A percentile compares a stretch with the other conserved stretches of the same genome.
Evolutionary conservation across 2,329 filamentous ascomycete genomes (phyloP).

Genomic region (Exophiala sideris): DNA sequence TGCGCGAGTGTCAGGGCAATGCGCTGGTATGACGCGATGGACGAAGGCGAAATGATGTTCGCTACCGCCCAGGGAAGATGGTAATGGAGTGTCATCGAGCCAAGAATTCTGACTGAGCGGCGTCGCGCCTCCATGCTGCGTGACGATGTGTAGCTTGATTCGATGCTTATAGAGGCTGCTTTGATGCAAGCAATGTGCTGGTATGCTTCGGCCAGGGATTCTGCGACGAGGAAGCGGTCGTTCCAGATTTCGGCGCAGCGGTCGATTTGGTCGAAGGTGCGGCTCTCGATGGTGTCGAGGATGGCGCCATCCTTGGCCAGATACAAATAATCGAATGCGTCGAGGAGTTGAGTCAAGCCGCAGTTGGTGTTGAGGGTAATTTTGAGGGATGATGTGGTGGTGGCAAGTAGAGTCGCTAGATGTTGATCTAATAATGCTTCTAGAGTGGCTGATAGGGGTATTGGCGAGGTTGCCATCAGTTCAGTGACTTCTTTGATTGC

Average conservation of each 20-base stretch:
- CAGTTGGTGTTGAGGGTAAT: conserved; percentile 64
- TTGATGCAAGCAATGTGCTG: conserved; percentile 53
- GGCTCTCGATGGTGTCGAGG: conserved; percentile 62
- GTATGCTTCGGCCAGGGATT: conserved; percentile 71
- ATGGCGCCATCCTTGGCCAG: conserved; percentile 71
- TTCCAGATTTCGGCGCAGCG: conserved; percentile 62
- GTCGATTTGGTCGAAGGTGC: conserved; percentile 74
- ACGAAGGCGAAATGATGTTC: conserved; percentile 69
- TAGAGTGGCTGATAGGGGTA: conserved; percentile 64
- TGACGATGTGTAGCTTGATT: conserved; percentile 42
- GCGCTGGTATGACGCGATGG: conserved; percentile 64
- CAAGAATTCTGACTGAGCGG: conserved; percentile 61
- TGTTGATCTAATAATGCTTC: conserved; percentile 67
- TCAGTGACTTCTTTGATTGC: conserved; percentile 9
- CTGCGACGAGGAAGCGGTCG: conserved; percentile 76
- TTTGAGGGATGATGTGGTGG: conserved; percentile 59
- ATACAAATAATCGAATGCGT: conserved; percentile 69
- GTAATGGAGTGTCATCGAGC: conserved; percentile 64
- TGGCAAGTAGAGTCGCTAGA: conserved; percentile 58
- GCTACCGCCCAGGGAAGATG: conserved; percentile 62
- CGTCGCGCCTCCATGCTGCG: conserved; percentile 48
- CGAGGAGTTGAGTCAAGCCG: conserved; percentile 62
- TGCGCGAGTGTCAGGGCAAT: conserved; percentile 77
- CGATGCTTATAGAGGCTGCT: conserved; percentile 60
- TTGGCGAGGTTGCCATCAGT: conserved; percentile 7